Conservation (phyloP, 2,329 filamentous ascomycete genomes). For the Sporothrix luriei region DNA sequence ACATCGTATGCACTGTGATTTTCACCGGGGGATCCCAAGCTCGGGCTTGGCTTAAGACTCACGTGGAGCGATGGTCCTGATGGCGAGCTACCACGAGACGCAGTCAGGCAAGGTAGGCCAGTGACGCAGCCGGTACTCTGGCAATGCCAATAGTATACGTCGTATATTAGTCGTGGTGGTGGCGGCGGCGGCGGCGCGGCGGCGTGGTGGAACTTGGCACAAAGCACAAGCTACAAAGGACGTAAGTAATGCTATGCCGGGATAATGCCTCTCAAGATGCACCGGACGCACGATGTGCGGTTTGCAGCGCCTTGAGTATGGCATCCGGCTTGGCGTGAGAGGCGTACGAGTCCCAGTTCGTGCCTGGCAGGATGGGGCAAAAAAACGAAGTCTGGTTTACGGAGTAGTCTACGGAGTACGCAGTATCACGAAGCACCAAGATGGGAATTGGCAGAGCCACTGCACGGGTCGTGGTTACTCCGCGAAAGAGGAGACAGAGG, state of each 20-base stretch:
- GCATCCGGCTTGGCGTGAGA: slow-evolving; percentile 3
- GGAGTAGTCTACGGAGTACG: background rate
- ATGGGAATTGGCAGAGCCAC: background rate
- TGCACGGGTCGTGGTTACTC: slow-evolving; percentile 13
- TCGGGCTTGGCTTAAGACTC: slow-evolving; percentile 20
- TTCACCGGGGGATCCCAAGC: slow-evolving; percentile 21
- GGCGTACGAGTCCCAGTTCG: background rate
- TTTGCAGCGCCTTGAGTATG: slow-evolving; percentile 5
- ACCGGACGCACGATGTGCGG: background rate
- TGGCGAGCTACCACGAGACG: background rate
- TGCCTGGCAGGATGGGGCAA: slow-evolving; percentile 12
- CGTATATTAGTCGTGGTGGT: no score
- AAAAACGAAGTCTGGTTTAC: background rate
- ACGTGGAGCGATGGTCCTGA: slow-evolving; percentile 18
- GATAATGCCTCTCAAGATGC: background rate
- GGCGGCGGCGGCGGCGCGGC: background rate
- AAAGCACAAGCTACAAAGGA: slow-evolving; percentile 1
- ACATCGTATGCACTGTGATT: slow-evolving; percentile 8
- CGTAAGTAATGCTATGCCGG: background rate
- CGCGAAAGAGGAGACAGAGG: background rate
- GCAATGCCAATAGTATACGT: no score
- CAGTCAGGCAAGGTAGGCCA: background rate
- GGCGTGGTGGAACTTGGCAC: slow-evolving; percentile 5
- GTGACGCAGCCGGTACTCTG: background rate
- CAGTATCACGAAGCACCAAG: background rate